Percentiles rank a stretch among this genome's conserved stretches.
Conservation (phyloP, 2,329 filamentous ascomycete genomes). For the Penicillium sp. region DNA sequence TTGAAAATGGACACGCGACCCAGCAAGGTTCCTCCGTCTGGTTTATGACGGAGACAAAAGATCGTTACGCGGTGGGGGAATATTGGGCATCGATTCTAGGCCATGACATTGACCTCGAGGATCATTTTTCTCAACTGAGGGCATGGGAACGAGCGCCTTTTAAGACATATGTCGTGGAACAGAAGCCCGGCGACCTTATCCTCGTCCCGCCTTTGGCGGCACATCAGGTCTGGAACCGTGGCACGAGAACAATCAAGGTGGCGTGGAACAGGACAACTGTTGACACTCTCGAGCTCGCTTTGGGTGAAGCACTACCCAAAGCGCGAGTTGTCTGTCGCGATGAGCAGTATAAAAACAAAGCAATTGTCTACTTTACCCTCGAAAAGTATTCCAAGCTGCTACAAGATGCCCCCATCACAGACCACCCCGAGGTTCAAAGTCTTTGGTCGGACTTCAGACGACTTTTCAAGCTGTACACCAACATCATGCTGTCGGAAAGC, state of each 20-base stretch:
- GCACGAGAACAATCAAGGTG: conserved; percentile 92
- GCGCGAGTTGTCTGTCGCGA: conserved; percentile 89
- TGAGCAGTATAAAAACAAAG: conserved; percentile 98
- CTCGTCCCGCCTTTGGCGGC: conserved; percentile 87
- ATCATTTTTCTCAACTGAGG: conserved; percentile 91
- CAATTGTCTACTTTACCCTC: conserved; percentile 84
- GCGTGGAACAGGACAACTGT: conserved; percentile 96
- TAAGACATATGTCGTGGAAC: conserved; percentile 86
- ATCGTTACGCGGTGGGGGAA: conserved; percentile 82
- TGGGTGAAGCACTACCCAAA: conserved; percentile 81
- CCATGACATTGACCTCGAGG: conserved; percentile 94
- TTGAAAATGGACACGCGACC: conserved; percentile 63
- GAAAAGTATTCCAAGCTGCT: conserved; percentile 65
- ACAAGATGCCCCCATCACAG: conserved; percentile 49
- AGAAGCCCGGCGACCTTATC: conserved; percentile 85
- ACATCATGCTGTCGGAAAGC: conserved; percentile 78
- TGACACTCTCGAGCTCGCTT: conserved; percentile 79
- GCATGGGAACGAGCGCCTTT: conserved; percentile 95
- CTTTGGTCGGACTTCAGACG: conserved; percentile 77
- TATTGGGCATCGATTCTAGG: conserved; percentile 91
- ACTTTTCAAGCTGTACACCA: conserved; percentile 71
- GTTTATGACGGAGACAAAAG: conserved; percentile 98
- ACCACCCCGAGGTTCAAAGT: conserved; percentile 56
- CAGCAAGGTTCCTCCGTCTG: conserved; percentile 86
- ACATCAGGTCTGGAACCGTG: conserved; percentile 97